Evolutionary conservation across 345 rosid species (phyloP).

Genomic region (Linum lewisii): DNA sequence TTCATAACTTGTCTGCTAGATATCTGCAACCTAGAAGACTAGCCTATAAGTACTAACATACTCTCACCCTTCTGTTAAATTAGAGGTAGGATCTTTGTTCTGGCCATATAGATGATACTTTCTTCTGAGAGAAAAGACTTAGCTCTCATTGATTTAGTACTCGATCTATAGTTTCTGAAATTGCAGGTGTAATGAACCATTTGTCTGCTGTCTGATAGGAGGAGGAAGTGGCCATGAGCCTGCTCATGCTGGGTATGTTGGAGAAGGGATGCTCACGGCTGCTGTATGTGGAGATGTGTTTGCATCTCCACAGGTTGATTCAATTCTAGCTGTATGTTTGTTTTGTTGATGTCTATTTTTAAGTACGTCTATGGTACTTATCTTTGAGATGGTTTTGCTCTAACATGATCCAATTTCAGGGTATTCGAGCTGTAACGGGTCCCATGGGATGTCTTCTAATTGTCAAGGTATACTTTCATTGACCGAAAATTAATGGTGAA

Average conservation of each 20-base stretch:
- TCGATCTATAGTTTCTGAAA: too few relatives aligned
- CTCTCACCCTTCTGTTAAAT: too few relatives aligned
- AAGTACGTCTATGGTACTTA: neutral
- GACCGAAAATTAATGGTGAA: neutral
- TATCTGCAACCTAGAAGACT: constrained; percentile 1
- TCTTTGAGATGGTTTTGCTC: constrained; percentile 9
- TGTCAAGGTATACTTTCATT: constrained; percentile 52
- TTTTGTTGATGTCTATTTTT: constrained; percentile 2
- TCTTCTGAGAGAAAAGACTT: too few relatives aligned
- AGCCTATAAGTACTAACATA: neutral
- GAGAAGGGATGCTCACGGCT: constrained; percentile 99
- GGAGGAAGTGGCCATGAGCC: constrained; percentile 99
- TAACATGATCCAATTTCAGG: constrained; percentile 38
- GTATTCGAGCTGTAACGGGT: constrained; percentile 97
- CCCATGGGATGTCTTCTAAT: constrained; percentile 87
- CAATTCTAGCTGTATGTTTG: constrained; percentile 77
- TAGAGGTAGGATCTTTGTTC: too few relatives aligned
- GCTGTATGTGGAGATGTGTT: constrained; percentile 94
- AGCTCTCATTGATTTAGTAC: neutral
- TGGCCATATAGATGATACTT: too few relatives aligned
- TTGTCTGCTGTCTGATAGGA: constrained; percentile 30
- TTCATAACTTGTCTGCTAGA: neutral
- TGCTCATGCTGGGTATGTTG: constrained; percentile 95
- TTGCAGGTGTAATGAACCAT: neutral
- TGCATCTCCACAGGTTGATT: constrained; percentile 87